These are phyloP conservation scores for Entamoeba dispar DNA, from an alignment of 208 protist genomes.

Conservation along the genomic window DNA sequence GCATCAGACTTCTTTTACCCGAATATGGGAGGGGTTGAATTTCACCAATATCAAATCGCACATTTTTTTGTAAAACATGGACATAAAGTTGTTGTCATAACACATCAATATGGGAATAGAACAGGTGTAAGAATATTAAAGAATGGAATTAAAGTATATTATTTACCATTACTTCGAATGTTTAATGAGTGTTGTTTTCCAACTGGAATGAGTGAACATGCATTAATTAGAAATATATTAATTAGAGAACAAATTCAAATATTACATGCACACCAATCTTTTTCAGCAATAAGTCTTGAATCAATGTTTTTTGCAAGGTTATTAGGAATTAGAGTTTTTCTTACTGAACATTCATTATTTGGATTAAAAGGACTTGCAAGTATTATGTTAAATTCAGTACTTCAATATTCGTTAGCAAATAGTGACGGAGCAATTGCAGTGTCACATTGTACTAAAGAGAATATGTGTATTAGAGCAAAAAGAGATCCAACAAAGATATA, in stretches of 20 bases:
- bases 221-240: slow-evolving; percentile 67
- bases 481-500: slow-evolving; percentile 62
- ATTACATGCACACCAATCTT: slow-evolving; percentile 79
- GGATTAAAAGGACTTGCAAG: slow-evolving; percentile 72
- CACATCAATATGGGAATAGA: slow-evolving; percentile 65
- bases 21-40: slow-evolving; percentile 84
- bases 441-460: slow-evolving; percentile 81
- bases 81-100: slow-evolving; percentile 78
- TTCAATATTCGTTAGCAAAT: slow-evolving; percentile 69
- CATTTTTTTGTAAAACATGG: slow-evolving; percentile 71
- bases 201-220: slow-evolving; percentile 52
- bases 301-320: slow-evolving; percentile 67
- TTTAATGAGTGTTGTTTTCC: slow-evolving; percentile 59
- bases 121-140: slow-evolving; percentile 75
- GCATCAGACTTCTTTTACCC: slow-evolving; percentile 91
- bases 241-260: slow-evolving; percentile 75
- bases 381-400: slow-evolving; percentile 81
- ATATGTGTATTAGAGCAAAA: slow-evolving; percentile 72
- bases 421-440: slow-evolving; percentile 86
- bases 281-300: slow-evolving; percentile 74
- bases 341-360: slow-evolving; percentile 93
- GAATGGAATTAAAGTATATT: slow-evolving; percentile 87
- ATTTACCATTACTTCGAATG: slow-evolving; percentile 65
- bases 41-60: slow-evolving; percentile 77
- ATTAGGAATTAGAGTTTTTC: slow-evolving; percentile 72